Base-by-base conservation (phyloP, 176 grass and related monocot species). In the Chloris gayana region DNA sequence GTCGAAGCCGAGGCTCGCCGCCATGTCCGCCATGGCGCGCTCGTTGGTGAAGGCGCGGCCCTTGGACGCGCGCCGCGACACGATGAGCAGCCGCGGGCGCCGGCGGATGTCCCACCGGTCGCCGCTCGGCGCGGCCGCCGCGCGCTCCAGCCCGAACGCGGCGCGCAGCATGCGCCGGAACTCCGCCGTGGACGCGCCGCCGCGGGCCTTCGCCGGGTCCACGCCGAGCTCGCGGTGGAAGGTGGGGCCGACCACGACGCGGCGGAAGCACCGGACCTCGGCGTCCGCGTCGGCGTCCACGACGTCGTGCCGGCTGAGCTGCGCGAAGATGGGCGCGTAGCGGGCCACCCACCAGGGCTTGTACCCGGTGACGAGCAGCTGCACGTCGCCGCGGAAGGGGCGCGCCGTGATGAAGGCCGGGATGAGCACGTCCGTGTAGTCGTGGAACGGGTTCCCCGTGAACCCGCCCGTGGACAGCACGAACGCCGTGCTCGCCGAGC, bases 381-480 rank as follows among this genome's bases (percentile, higher is more conserved):
- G 82, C 3, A 96, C 93, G 64, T 92, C 93, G 47, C 93, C 85
- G 14, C 30, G 75, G 75, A 88, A 88, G 12, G 82, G 82, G 44
- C 85, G 70, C 4, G 87, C 73, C 5, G 85, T 90, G 69, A 89
- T 88, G 86, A 96, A 96, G 8, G 91, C 78, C 38, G 93, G 93
- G 75, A 96, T 89, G 0, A 96, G 77, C 70, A 96, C 93, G 58
- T 96, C 93, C n/a, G 90, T 96, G 85, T 88, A 96, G 85, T 96
- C 93, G 69, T 97, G 93, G 86, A 97, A 97, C 5, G 87, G 86
- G 77, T 97, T 97, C 7, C 93, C 93, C 17, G 90, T 93, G 88
- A 90, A 97, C 31, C 93, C 91, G 46, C 82, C 82, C 9, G 82
- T 78, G 0, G 91, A 93, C 1, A 93, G 62, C 73, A 90, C 81